Base-by-base conservation (phyloP, 345 rosid genomes). In the Melastoma malabathricum region DNA sequence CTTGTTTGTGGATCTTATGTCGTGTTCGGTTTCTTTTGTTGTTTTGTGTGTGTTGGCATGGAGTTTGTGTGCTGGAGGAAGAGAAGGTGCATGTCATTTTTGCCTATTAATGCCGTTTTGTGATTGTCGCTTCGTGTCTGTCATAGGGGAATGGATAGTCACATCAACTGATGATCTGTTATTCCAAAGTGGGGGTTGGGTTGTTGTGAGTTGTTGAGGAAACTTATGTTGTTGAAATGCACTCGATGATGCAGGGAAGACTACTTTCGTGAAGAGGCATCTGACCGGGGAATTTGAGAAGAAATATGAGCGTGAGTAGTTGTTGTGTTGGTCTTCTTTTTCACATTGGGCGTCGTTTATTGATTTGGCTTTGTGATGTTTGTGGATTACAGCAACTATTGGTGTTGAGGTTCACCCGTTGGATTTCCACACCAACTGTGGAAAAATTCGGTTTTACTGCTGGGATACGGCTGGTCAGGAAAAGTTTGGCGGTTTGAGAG, bases 401-500 rank as follows among this genome's bases (percentile, higher is more conserved):
- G 98, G 95, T 34, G 98, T 92, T 52, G 98, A 84, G 76, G 98
- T 92, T 67, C 98, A 87, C 58, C 96, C 98, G 0, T 49, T 87
- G 68, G 98, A 92, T 52, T 92, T 92, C 84, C 80, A 74, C 66
- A 92, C 98, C 0, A 92, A 92, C 74, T 84, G 95, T 17, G 98
- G 98, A 3, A 80, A 92, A 70, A 69, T 92, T 59, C 72, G 98
- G 3, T 92, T 92, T 59, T 84, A 92, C 67, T 86, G 96, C 77
- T 92, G 96, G 98, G 96, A 92, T 46, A 92, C 98, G 47, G 96
- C 98, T 3, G 96, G 98, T 0, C 98, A 92, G 54, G 98, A 87
- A 72, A 92, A 92, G 64, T 87, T 92, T 13, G 96, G 98, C 65
- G 96, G 96, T 19, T 88, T 92, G 10, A 71, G 96, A 58, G 98